Evolutionary conservation across 306 rosid genomes (phyloP).

Genomic region (Lagenaria siceraria): DNA sequence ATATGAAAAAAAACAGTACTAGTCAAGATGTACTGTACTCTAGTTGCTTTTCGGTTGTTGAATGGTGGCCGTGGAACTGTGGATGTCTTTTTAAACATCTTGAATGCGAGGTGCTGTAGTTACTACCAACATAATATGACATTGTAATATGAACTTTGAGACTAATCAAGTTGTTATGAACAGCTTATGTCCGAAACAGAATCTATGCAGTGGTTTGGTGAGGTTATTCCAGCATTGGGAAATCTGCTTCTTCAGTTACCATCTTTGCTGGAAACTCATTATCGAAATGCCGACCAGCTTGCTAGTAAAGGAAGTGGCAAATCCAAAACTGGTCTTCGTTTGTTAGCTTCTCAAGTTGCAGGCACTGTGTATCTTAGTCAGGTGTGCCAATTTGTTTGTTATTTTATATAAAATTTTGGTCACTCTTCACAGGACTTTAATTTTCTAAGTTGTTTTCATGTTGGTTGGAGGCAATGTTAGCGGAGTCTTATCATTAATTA

Average conservation of each 20-base stretch:
- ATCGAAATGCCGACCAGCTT: conserved; percentile 31
- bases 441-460: not conserved
- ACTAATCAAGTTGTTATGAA: conserved; percentile 10
- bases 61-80: not conserved
- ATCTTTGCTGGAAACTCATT: conserved; percentile 62
- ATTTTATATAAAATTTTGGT: not conserved
- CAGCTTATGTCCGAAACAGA: conserved; percentile 55
- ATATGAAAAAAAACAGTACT: not conserved
- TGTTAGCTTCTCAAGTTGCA: conserved; percentile 51
- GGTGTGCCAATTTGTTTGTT: conserved; percentile 26
- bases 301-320: conserved; percentile 14
- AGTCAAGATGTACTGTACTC: not conserved
- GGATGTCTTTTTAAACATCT: not conserved
- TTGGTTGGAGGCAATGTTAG: not conserved
- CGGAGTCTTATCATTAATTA: not conserved
- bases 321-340: conserved; percentile 45
- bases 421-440: not conserved
- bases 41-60: not conserved
- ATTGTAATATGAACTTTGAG: not conserved
- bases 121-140: not conserved
- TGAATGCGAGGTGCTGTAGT: not conserved
- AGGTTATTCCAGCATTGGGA: conserved; percentile 58
- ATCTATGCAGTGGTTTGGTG: conserved; percentile 54
- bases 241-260: conserved; percentile 64
- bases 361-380: conserved; percentile 69